Evolutionary conservation across 2,329 filamentous ascomycete species (phyloP), one percentile per base, ranked within the genome.

Genomic region (Polytolypa hystricis): DNA sequence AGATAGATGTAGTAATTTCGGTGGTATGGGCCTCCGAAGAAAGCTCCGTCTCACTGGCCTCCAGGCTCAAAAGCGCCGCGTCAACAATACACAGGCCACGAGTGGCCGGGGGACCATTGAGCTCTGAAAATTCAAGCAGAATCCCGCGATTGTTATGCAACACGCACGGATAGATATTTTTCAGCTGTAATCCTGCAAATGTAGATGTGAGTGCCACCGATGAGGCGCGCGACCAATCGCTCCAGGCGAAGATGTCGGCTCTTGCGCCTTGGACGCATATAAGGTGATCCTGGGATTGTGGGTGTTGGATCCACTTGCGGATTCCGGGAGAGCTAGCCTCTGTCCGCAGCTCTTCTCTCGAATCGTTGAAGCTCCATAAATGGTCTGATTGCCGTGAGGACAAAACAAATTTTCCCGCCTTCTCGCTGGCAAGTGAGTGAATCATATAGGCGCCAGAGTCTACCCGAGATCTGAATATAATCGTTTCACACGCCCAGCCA

Each of bases 341-440:
- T 30, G 48, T 41, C 28, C 48, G 46, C 43, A 45, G 38, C 30
- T 35, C 42, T 34, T 53, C 45, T 28, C 53, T 30, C 17, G 46
- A 40, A 26, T 44, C 48, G 31, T 47, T 41, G 19, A 57, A 39
- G 41, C 31, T 48, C 42, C 51, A 55, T 19, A 60, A 30, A 37
- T 56, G 41, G 35, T 57, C 53, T 7, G 53, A 52, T 38, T 53
- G 44, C 12, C 43, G 44, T 31, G 55, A 58, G 12, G 56, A 53
- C 23, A 59, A 26, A 29, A 60, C 33, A 27, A 58, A 54, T 25
- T 53, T 57, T 3, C 43, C 45, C n/a, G 40, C 44, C 14, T 19
- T 19, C 15, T 53, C 51, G 35, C 42, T 45, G n/a, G 49, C 40
- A 30, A 57, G 35, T 14, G 52, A 40, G 37, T 54, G 47, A 9